Conservation (phyloP, 164 flowering plant species). For the Stephania japonica region DNA sequence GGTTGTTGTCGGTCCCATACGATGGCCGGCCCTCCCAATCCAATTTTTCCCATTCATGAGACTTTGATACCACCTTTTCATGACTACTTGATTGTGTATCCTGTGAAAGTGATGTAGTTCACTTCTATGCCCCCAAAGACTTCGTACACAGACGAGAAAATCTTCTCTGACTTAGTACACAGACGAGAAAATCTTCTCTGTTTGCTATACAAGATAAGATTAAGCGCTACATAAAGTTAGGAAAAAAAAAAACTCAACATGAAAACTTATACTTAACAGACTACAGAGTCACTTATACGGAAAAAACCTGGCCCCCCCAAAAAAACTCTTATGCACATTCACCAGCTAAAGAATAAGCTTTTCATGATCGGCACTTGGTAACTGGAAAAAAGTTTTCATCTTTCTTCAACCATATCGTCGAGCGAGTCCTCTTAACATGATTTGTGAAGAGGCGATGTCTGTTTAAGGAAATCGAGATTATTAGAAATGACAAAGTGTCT, state of each 20-base stretch:
- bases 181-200: too few species aligned
- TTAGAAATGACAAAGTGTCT: not conserved
- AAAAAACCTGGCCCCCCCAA: not conserved
- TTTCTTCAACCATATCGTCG: slow-evolving; percentile 54
- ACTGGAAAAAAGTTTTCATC: slow-evolving; percentile 42
- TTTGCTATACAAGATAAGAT: not conserved
- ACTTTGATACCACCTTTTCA: too few species aligned
- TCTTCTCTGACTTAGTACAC: too few species aligned
- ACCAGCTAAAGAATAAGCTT: not conserved
- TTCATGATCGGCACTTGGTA: slow-evolving; percentile 22
- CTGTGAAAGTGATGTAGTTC: too few species aligned
- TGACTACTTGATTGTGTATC: too few species aligned
- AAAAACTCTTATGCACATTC: too few species aligned
- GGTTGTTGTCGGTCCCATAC: too few species aligned
- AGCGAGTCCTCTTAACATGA: slow-evolving; percentile 59
- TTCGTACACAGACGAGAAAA: too few species aligned
- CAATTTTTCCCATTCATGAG: too few species aligned
- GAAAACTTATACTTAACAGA: not conserved
- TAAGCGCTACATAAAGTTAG: not conserved
- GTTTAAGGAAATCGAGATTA: slow-evolving; percentile 9
- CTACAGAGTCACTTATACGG: not conserved
- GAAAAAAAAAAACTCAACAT: not conserved
- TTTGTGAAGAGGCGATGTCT: slow-evolving; percentile 60
- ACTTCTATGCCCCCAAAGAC: too few species aligned
- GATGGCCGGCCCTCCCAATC: too few species aligned